Evolutionary conservation across 148 eudicot species (phyloP), one percentile per base, ranked within the genome.

Genomic region (Dysphania ambrosioides): DNA sequence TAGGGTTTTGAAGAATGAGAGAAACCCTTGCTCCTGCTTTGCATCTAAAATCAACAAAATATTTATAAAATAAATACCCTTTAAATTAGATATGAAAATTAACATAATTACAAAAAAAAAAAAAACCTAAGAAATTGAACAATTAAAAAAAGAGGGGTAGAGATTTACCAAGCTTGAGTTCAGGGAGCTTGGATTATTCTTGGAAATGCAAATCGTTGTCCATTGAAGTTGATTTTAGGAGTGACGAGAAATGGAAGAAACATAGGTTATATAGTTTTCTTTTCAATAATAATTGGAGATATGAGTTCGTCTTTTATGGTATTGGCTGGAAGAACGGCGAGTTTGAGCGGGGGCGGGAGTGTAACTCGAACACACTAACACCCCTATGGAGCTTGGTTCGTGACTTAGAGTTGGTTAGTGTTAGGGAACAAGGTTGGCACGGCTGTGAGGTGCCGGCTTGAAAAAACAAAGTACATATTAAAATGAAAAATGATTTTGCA

Each of bases 1-100:
- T 70, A 90, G 86, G 76, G 85, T 90, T 85, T 86, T 92, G 84
- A 87, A 92, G 86, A 95, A 95, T 24, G 94, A 87, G 30, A 95
- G 87, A 83, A 95, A 95, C 79, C 99, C 97, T 83, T 92, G 97
- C n/a, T 97, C 97, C 86, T 95, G 99, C 77, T 80, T 92, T 63
- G 92, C 91, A 86, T 95, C 99, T 95, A 70, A 58, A 12, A 21
- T 32, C 47, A 24, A 68, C 26, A 27, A 24, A 74, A 29, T 35
- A 66, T 8, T 34, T 66, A n/a, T 11, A 47, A 3, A 47, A 13
- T 2, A 47, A 16, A 4, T 12, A n/a, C n/a, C n/a, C n/a, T n/a
- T n/a, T n/a, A n/a, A n/a, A n/a, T n/a, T n/a, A n/a, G n/a, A n/a
- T n/a, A n/a, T n/a, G n/a, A n/a, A n/a, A n/a, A n/a, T n/a, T n/a